Percentiles rank a stretch among this genome's conserved stretches.
These are phyloP conservation scores for Fragosphaeria purpurea DNA, from an alignment of 2,329 filamentous ascomycete genomes.

Conservation along the genomic window DNA sequence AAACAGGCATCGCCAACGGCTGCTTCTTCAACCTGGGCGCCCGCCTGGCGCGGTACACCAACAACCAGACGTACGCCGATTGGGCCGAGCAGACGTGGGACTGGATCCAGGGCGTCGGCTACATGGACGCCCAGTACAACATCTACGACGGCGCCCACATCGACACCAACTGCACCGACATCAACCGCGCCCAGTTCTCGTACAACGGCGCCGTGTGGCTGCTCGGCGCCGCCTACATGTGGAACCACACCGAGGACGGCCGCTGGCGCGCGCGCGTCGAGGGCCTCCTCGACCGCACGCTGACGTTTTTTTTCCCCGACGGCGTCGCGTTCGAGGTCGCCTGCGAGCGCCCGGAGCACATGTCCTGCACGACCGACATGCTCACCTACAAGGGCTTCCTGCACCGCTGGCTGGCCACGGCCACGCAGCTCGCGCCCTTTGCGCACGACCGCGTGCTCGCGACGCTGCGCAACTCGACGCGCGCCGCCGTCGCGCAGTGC, in stretches of 20 bases:
- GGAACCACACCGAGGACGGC: slow-evolving; percentile 28
- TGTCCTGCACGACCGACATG: slow-evolving; percentile 48
- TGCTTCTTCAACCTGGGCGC: slow-evolving; percentile 42
- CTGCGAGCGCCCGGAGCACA: slow-evolving; percentile 36
- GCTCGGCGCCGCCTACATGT: slow-evolving; percentile 48
- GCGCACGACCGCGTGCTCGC: slow-evolving; percentile 32
- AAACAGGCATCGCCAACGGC: slow-evolving; percentile 31
- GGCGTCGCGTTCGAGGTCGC: slow-evolving; percentile 41
- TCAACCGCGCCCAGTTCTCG: slow-evolving; percentile 44
- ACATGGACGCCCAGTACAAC: slow-evolving; percentile 45
- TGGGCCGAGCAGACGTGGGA: slow-evolving; percentile 47
- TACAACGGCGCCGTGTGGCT: slow-evolving; percentile 45
- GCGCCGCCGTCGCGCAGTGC: slow-evolving; percentile 40
- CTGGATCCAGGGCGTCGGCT: slow-evolving; percentile 40
- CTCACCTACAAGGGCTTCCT: slow-evolving; percentile 48
- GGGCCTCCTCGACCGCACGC: slow-evolving; percentile 33
- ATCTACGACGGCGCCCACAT: slow-evolving; percentile 49
- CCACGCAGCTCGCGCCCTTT: slow-evolving; percentile 39
- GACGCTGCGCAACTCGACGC: slow-evolving; percentile 35
- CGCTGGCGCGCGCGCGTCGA: slow-evolving; percentile 36
- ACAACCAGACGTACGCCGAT: slow-evolving; percentile 43
- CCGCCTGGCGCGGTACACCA: slow-evolving; percentile 52
- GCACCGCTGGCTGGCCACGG: slow-evolving; percentile 40
- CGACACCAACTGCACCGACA: slow-evolving; percentile 38
- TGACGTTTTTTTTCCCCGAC: slow-evolving; percentile 36